Evolutionary conservation across 306 rosid genomes (phyloP).

Genomic region (Quercus ilex): DNA sequence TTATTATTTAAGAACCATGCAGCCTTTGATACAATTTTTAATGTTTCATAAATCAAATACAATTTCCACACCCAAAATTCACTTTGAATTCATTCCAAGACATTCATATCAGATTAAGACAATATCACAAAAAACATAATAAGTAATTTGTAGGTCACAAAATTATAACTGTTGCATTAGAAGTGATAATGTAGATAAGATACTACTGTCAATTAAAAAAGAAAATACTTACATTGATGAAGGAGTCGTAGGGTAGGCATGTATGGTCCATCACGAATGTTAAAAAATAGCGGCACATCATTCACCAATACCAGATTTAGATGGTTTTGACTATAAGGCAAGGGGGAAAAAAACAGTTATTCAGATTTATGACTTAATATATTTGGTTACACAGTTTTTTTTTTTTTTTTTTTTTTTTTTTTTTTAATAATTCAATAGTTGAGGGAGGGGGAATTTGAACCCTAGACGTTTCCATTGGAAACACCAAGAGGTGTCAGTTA

Average conservation of each 20-base stretch:
- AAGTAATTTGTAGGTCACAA: neutral
- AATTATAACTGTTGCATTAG: neutral
- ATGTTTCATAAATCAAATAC: neutral
- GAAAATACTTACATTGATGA: constrained; percentile 72
- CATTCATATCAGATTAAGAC: neutral
- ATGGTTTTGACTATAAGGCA: constrained; percentile 85
- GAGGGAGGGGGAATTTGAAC: no score
- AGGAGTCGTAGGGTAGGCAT: constrained; percentile 97
- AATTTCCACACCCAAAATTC: neutral
- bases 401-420: no score
- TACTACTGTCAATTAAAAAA: constrained; percentile 6
- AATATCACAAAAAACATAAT: neutral
- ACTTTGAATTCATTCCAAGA: neutral
- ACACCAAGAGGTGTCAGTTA: no score
- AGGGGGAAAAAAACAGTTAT: neutral
- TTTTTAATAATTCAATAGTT: no score
- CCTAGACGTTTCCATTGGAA: no score
- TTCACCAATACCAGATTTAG: constrained; percentile 91
- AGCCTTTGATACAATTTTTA: neutral
- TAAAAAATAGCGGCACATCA: constrained; percentile 90
- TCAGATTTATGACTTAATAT: neutral
- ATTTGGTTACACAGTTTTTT: no score
- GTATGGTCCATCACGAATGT: constrained; percentile 94
- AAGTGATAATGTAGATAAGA: neutral
- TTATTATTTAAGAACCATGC: neutral